A percentile compares a stretch with the other conserved stretches of the same genome.
Evolutionary conservation across 805 yeast genomes (phyloP).

Genomic region (Alloascoidea africana): DNA sequence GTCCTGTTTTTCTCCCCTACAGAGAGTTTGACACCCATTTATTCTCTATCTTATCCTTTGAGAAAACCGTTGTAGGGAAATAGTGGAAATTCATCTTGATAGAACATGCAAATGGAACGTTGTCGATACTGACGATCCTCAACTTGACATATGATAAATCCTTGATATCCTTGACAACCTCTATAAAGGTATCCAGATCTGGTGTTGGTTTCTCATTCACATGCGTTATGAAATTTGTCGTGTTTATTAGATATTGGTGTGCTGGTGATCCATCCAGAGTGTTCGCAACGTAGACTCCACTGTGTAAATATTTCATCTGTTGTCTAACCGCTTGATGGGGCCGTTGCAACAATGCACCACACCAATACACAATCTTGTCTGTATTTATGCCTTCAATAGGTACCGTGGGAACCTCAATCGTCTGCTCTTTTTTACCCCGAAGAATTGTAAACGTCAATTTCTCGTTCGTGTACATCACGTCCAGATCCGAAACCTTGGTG

Average conservation of each 20-base stretch:
- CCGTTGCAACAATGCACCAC: constrained; percentile 68
- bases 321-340: constrained; percentile 94
- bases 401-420: constrained; percentile 48
- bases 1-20: too few relatives aligned
- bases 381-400: constrained; percentile 44
- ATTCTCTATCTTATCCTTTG: constrained; percentile 14
- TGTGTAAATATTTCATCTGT: constrained; percentile 60
- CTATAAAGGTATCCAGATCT: constrained; percentile 50
- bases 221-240: constrained; percentile 80
- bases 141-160: constrained; percentile 73
- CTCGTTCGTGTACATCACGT: constrained; percentile 27
- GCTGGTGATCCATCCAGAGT: constrained; percentile 79
- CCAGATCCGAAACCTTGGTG: constrained; percentile 52
- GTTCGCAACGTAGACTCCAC: constrained; percentile 69
- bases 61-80: constrained; percentile 42
- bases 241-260: constrained; percentile 59
- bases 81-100: constrained; percentile 81
- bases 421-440: constrained; percentile 51
- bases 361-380: constrained; percentile 59
- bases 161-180: constrained; percentile 51
- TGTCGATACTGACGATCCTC: constrained; percentile 72
- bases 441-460: constrained; percentile 45
- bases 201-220: constrained; percentile 67
- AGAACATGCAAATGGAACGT: constrained; percentile 75
- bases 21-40: constrained; percentile 19